Evolutionary conservation across 352 stramenopile genomes (phyloP), one percentile per base, ranked within the genome.

Genomic region (Pythium chondricola): DNA sequence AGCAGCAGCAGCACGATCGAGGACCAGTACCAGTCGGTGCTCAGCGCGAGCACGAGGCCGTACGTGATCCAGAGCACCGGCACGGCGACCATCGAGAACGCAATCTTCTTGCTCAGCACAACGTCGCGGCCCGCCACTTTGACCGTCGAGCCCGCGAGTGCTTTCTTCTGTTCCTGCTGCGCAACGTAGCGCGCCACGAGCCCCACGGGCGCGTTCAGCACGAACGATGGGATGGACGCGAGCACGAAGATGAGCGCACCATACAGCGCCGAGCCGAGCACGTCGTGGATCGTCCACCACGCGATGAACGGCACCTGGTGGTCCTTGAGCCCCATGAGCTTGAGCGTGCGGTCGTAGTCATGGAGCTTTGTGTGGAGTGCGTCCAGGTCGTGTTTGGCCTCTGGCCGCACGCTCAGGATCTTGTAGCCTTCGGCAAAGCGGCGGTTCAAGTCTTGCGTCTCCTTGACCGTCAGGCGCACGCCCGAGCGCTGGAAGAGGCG

Each of bases 401-500:
- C 58, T 6, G 80, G 74, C 20, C 92, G 20, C 20, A 80, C 70
- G 33, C 78, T 86, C 27, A 95, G 47, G 25, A 93, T 65, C 65
- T 94, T 92, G 71, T 89, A 92, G 13, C 84, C 81, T 55, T 96
- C 85, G 4, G 88, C 87, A 64, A 97, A 96, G 40, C 88, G 74
- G 26, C 88, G 81, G 59, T 95, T 97, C 20, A 97, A 50, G 56
- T 96, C 85, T 59, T 96, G 79, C 42, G 92, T 97, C 50, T 96
- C 74, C 51, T 93, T 90, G n/a, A 86, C 82, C 8, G 79, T 84
- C 20, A 96, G 49, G 30, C 82, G 78, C 30, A 92, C 71, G 25
- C 87, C 79, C 37, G 87, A 92, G 44, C 84, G 82, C 61, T 97
- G 88, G 56, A 96, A 99, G 21, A 99, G 69, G 44, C 96, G 84